Percentiles rank a stretch among this genome's conserved stretches.
phyloP scores from a whole-genome alignment of 345 rosid genomes.

The Viola odorata region DNA sequence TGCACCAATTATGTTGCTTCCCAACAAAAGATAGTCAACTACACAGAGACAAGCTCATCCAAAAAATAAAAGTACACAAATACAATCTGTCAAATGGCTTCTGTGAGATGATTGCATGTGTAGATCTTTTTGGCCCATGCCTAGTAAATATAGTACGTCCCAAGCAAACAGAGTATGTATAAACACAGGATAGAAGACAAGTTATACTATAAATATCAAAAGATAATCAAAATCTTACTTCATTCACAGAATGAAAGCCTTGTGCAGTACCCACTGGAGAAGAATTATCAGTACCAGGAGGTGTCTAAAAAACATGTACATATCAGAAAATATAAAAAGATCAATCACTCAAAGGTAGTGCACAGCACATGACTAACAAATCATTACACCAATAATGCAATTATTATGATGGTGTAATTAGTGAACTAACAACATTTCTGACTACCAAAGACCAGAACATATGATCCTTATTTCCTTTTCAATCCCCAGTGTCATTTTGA shows the following conservation, averaged over 20 bases:
- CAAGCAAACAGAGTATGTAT: neutral
- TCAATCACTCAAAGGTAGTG: neutral
- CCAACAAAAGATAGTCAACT: neutral
- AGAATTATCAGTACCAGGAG: constrained; percentile 42
- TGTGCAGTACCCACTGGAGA: constrained; percentile 45
- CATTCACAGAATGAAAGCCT: constrained; percentile 56
- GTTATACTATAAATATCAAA: neutral
- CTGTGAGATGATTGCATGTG: neutral
- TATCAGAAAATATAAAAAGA: constrained; percentile 4
- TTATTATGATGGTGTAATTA: neutral
- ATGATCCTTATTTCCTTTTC: neutral
- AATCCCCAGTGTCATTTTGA: neutral
- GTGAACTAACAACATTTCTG: neutral
- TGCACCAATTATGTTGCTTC: neutral
- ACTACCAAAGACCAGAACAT: neutral
- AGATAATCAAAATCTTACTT: constrained; percentile 32
- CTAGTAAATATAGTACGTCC: neutral
- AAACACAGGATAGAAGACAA: neutral
- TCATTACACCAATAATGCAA: neutral
- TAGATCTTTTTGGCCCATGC: neutral
- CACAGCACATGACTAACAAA: neutral
- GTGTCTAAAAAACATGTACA: constrained; percentile 36
- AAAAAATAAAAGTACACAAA: neutral
- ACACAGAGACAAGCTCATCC: neutral
- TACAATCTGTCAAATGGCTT: neutral